A percentile compares a stretch with the other conserved stretches of the same genome.
Evolutionary conservation across 2,329 filamentous ascomycete genomes (phyloP).

Genomic region (Epichloe uncinata): DNA sequence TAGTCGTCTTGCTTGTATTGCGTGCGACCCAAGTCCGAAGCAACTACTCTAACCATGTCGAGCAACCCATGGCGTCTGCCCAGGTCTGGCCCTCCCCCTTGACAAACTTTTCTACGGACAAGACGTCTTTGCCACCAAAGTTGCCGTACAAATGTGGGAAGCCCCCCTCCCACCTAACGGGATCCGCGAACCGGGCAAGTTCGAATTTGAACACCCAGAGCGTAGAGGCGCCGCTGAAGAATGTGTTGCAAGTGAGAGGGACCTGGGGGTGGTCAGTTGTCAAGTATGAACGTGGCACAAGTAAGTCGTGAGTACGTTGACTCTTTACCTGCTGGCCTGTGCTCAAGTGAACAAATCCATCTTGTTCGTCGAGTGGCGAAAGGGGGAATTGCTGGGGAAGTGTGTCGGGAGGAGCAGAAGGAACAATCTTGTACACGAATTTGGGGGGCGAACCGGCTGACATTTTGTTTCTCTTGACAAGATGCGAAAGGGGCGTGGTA

Average conservation of each 20-base stretch:
- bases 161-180: constrained; percentile 41
- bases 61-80: constrained; percentile 28
- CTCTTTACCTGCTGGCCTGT: constrained; percentile 36
- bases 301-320: too few species aligned
- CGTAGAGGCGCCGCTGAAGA: constrained; percentile 24
- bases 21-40: not conserved
- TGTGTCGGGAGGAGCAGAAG: constrained; percentile 35
- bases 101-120: constrained; percentile 31
- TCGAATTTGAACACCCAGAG: constrained; percentile 43
- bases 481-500: not conserved
- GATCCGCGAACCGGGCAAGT: constrained; percentile 28
- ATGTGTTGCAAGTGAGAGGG: constrained; percentile 30
- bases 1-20: not conserved
- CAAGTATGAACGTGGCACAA: too few species aligned
- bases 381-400: constrained; percentile 41
- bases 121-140: constrained; percentile 39
- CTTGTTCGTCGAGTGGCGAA: constrained; percentile 44
- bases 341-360: constrained; percentile 50
- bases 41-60: constrained; percentile 28
- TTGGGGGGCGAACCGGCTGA: constrained; percentile 12
- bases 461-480: not conserved
- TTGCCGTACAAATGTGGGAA: constrained; percentile 49
- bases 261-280: constrained; percentile 19
- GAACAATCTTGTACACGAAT: constrained; percentile 49
- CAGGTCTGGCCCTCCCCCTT: constrained; percentile 33